A percentile compares a stretch with the other conserved stretches of the same genome.
These are phyloP conservation scores for Penicillium decumbens DNA, from an alignment of 2,329 filamentous ascomycete species.

Conservation along the genomic window DNA sequence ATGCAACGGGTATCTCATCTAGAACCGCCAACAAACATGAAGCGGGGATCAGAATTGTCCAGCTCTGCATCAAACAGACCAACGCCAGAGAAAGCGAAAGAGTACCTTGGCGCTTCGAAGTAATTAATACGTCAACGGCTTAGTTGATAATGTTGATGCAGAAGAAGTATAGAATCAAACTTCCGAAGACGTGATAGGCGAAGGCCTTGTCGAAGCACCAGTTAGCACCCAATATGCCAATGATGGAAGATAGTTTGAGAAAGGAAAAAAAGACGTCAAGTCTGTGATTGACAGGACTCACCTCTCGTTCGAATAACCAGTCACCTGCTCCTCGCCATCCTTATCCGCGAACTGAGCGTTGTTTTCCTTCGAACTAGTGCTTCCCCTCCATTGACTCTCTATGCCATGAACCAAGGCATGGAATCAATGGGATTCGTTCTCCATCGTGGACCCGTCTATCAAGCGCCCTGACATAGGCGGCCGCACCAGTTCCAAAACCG, in stretches of 20 bases:
- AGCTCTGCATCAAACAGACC: constrained; percentile 3
- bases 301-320: no score
- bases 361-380: no score
- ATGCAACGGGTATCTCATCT: not conserved
- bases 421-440: no score
- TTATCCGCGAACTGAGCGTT: no score
- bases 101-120: not conserved
- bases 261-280: no score
- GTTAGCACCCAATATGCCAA: no score
- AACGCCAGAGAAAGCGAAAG: constrained; percentile 9
- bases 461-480: constrained; percentile 12
- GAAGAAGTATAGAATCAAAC: constrained; percentile 98
- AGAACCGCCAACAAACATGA: no score
- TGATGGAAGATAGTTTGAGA: no score
- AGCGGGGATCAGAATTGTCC: constrained; percentile 1
- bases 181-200: constrained; percentile 92
- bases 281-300: no score
- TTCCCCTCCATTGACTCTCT: no score
- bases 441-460: not conserved
- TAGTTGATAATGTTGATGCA: constrained; percentile 99
- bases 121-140: constrained; percentile 18
- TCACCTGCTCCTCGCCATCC: no score
- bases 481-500: constrained; percentile 19
- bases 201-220: constrained; percentile 63
- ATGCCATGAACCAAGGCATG: no score